Conservation (phyloP, 1,284 basidiomycete species). For the Sanghuangporus baumii region DNA sequence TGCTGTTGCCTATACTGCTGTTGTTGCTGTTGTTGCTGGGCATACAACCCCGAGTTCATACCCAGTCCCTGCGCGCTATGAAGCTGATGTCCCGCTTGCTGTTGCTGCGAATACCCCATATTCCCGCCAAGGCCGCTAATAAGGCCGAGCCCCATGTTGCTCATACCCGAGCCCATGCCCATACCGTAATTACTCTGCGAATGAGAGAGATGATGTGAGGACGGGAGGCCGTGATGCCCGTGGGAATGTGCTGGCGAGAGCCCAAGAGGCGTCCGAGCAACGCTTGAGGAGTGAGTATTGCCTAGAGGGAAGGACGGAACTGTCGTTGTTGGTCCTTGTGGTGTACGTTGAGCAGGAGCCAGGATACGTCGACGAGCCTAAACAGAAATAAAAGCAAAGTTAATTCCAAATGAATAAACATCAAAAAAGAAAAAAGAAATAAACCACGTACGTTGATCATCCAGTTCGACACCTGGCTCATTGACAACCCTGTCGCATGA, state of each 20-base stretch:
- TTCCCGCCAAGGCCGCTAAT: neutral
- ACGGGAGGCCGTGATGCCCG: slow-evolving; percentile 1
- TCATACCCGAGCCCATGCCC: slow-evolving; percentile 1
- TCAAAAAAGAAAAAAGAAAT: slow-evolving; percentile 13
- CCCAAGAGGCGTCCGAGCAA: neutral
- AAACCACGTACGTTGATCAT: slow-evolving; percentile 76
- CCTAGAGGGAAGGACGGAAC: slow-evolving; percentile 41
- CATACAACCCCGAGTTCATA: neutral
- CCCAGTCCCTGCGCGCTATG: slow-evolving; percentile 3
- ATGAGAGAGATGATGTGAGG: neutral
- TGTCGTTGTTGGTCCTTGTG: slow-evolving; percentile 68
- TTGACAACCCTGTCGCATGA: slow-evolving; percentile 77
- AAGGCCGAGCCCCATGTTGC: neutral
- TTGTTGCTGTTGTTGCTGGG: neutral
- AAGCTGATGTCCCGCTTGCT: neutral
- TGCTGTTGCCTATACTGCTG: slow-evolving; percentile 5
- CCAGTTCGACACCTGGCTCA: slow-evolving; percentile 88
- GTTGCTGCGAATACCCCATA: neutral
- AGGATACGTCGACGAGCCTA: slow-evolving; percentile 77
- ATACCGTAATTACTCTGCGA: neutral
- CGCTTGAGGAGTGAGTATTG: neutral
- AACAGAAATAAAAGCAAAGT: neutral
- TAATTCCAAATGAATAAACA: slow-evolving; percentile 7
- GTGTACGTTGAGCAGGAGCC: slow-evolving; percentile 70
- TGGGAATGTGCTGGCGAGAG: slow-evolving; percentile 1